A percentile compares a stretch with the other conserved stretches of the same genome.
Conservation (phyloP, 2,329 filamentous ascomycete species). For the Hymenoscyphus albidus region DNA sequence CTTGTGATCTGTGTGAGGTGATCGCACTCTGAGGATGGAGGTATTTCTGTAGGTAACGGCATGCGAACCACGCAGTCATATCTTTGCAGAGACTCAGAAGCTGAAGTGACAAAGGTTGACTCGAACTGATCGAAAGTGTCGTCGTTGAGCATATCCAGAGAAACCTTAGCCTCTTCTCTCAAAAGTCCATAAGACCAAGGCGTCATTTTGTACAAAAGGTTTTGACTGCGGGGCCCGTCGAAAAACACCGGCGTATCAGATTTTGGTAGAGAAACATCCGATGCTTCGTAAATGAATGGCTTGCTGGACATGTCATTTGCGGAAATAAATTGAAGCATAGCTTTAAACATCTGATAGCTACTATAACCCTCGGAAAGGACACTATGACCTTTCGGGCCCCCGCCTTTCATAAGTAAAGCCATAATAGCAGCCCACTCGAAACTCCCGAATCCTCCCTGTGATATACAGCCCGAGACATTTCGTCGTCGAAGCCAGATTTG, state of each 20-base stretch:
- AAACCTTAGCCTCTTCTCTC: constrained; percentile 69
- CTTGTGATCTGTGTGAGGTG: constrained; percentile 26
- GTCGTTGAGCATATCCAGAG: constrained; percentile 71
- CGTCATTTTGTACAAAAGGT: constrained; percentile 87
- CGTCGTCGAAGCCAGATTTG: constrained; percentile 86
- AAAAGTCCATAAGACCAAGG: constrained; percentile 75
- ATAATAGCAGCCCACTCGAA: constrained; percentile 87
- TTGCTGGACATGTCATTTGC: constrained; percentile 67
- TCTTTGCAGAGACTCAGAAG: constrained; percentile 50
- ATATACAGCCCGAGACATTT: constrained; percentile 68
- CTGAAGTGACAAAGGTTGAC: constrained; percentile 70
- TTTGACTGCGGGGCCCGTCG: constrained; percentile 70
- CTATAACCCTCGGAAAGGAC: constrained; percentile 77
- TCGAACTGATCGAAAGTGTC: constrained; percentile 76
- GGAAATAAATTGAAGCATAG: constrained; percentile 80
- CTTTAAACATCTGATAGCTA: constrained; percentile 93
- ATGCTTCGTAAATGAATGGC: constrained; percentile 50
- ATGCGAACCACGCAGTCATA: constrained; percentile 48
- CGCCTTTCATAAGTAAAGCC: constrained; percentile 75
- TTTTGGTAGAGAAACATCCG: constrained; percentile 41
- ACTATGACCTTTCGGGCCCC: constrained; percentile 66
- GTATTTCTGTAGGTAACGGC: constrained; percentile 12
- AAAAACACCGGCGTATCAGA: constrained; percentile 66
- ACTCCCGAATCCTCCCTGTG: constrained; percentile 80
- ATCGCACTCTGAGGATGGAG: constrained; percentile 21